Percentiles rank a stretch among this genome's conserved stretches.
Evolutionary conservation across 441 rosid genomes (phyloP).

Genomic region (Viola pubescens): DNA sequence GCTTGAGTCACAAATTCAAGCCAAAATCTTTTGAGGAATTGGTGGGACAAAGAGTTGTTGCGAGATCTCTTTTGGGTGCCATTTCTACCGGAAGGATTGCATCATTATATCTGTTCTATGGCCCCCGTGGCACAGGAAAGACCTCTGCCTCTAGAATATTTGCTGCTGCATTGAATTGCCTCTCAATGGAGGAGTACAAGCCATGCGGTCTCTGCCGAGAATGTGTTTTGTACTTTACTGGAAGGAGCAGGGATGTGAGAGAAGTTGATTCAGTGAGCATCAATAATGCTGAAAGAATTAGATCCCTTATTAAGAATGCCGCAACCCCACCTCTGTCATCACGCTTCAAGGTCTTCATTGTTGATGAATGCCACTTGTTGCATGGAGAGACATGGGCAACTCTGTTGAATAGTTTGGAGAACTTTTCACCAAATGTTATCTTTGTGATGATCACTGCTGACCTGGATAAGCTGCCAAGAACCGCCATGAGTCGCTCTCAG

Average conservation of each 20-base stretch:
- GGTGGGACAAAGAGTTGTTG: constrained; percentile 80
- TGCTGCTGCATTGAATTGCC: constrained; percentile 84
- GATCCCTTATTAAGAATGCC: constrained; percentile 61
- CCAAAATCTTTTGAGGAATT: constrained; percentile 70
- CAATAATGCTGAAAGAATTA: constrained; percentile 42
- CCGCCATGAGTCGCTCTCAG: constrained; percentile 65
- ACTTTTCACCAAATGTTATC: constrained; percentile 50
- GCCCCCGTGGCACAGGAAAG: constrained; percentile 93
- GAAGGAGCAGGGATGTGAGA: constrained; percentile 55
- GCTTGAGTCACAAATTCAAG: constrained; percentile 62
- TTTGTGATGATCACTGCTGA: constrained; percentile 70
- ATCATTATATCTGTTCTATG: constrained; percentile 69
- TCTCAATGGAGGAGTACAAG: constrained; percentile 52
- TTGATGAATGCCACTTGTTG: constrained; percentile 83
- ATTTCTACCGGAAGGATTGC: constrained; percentile 62
- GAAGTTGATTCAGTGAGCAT: constrained; percentile 68
- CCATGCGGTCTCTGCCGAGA: constrained; percentile 84
- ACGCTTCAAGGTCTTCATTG: constrained; percentile 57
- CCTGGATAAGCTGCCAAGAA: constrained; percentile 64
- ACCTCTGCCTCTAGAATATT: constrained; percentile 78
- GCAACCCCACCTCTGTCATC: constrained; percentile 55
- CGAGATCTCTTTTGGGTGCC: constrained; percentile 63
- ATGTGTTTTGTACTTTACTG: constrained; percentile 53
- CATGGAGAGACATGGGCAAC: constrained; percentile 64
- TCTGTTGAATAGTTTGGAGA: constrained; percentile 54